Evolutionary conservation across 2,329 filamentous ascomycete species (phyloP).

Genomic region (Endoconidiophora laricicola): DNA sequence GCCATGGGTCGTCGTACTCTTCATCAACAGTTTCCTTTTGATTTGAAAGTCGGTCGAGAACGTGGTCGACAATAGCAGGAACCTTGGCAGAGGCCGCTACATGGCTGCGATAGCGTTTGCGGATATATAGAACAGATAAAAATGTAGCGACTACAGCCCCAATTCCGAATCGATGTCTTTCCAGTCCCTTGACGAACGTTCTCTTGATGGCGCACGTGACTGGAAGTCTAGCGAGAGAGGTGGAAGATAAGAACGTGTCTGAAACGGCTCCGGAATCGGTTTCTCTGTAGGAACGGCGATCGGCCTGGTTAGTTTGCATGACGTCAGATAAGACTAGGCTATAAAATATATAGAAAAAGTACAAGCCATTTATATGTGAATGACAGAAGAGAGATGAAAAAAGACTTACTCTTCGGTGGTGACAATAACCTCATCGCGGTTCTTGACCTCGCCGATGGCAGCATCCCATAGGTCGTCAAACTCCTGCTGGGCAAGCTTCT

Average conservation of each 20-base stretch:
- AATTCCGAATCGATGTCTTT: slow-evolving; percentile 77
- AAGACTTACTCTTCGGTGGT: slow-evolving; percentile 33
- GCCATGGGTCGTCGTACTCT: slow-evolving; percentile 54
- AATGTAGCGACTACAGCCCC: slow-evolving; percentile 39
- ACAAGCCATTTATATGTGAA: slow-evolving; percentile 15
- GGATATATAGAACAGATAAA: slow-evolving; percentile 42
- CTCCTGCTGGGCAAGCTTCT: slow-evolving; percentile 69
- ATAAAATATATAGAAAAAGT: slow-evolving; percentile 6
- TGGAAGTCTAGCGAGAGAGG: slow-evolving; percentile 81
- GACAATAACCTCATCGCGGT: slow-evolving; percentile 42
- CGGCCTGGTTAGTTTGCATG: slow-evolving; percentile 73
- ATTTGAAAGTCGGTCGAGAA: slow-evolving; percentile 63
- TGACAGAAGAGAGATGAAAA: slow-evolving; percentile 12
- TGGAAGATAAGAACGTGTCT: slow-evolving; percentile 54
- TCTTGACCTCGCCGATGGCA: slow-evolving; percentile 55
- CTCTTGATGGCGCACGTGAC: slow-evolving; percentile 66
- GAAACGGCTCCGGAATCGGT: slow-evolving; percentile 44
- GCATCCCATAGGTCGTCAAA: slow-evolving; percentile 77
- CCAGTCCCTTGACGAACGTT: slow-evolving; percentile 64
- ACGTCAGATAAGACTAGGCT: slow-evolving; percentile 23
- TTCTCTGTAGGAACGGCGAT: slow-evolving; percentile 55
- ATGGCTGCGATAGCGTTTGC: slow-evolving; percentile 44
- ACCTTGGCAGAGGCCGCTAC: slow-evolving; percentile 53
- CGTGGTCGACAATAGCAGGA: slow-evolving; percentile 70
- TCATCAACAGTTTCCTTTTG: slow-evolving; percentile 69